A percentile compares a stretch with the other conserved stretches of the same genome.
Conservation (phyloP, 1,139 yeast genomes). For the Geotrichum bryndzae region DNA sequence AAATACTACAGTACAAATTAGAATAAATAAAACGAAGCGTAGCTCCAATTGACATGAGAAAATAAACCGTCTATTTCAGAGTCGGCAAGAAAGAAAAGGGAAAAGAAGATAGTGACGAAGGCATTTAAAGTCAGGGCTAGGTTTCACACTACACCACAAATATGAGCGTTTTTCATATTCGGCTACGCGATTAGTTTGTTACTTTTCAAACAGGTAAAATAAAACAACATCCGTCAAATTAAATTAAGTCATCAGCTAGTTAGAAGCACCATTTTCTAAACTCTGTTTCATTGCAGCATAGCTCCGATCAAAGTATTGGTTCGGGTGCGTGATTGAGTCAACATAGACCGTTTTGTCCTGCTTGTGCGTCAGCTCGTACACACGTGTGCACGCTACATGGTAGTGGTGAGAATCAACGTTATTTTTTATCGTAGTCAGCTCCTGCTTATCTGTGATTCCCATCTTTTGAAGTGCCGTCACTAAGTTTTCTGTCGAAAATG, state of each 20-base stretch:
- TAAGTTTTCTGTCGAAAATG: conserved; percentile 58
- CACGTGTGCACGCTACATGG: conserved; percentile 85
- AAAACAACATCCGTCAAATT: not conserved
- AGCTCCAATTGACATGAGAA: not conserved
- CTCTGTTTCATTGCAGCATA: conserved; percentile 2
- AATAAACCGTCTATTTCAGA: not conserved
- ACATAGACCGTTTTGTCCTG: conserved; percentile 32
- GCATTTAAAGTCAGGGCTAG: not conserved
- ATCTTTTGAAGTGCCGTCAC: conserved; percentile 50
- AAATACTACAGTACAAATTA: not conserved
- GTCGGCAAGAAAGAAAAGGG: not conserved
- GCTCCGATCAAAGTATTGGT: conserved; percentile 69
- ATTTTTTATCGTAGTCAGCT: conserved; percentile 57
- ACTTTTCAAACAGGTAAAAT: not conserved
- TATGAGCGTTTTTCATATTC: not conserved
- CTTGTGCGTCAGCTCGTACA: conserved; percentile 73
- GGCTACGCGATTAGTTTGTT: not conserved
- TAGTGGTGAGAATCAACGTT: conserved; percentile 62
- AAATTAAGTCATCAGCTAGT: not conserved
- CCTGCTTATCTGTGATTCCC: conserved; percentile 65
- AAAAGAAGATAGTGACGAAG: conserved; percentile 4
- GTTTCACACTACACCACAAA: not conserved
- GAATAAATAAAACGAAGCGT: not conserved
- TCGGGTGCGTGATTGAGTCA: conserved; percentile 73
- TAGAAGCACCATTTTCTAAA: not conserved